Evolutionary conservation across 1,284 basidiomycete species (phyloP), one percentile per base, ranked within the genome.

Genomic region (Clitocybe nebularis): DNA sequence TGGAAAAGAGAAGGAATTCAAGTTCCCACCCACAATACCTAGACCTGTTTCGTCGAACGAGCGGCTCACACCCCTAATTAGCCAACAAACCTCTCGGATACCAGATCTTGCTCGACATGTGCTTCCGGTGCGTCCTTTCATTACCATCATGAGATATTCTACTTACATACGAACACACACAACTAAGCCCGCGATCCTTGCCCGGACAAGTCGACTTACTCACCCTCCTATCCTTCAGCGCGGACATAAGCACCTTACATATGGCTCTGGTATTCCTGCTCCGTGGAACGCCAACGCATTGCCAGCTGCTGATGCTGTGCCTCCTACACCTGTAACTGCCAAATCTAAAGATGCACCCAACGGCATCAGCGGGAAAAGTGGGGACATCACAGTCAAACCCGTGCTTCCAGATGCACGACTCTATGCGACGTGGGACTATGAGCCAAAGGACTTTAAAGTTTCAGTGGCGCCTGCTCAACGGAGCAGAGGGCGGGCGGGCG

Each of bases 391-490:
- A 40, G 50, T 56, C 3, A 67, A 71, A 49, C 56, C 70, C 7
- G 54, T 60, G 35, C 63, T 87, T 19, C 79, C 81, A 0, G 84
- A 88, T 48, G 86, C 86, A 9, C 67, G 75, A 36, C 58, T 86
- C 45, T 85, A 71, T 54, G 79, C 83, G 35, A 88, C 85, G 14
- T 89, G 85, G 85, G 81, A 84, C 42, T 83, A 76, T 48, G 84
- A 89, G 52, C 57, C 63, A 33, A 86, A 85, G 62, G 76, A 75
- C 47, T 81, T 69, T 57, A 68, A 68, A 43, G 69, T 75, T n/a
- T 67, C 76, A n/a, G 53, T 80, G 32, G 44, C 28, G 28, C 28
- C 46, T 9, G 34, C 35, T 23, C 20, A 44, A 6, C 44, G 54
- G 17, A 39, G 34, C 23, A 47, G 58, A 21, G 36, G 43, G 11